These are phyloP conservation scores for Allomyces arbusculus DNA, from an alignment of 192 early-diverging fungal species.

Conservation along the genomic window DNA sequence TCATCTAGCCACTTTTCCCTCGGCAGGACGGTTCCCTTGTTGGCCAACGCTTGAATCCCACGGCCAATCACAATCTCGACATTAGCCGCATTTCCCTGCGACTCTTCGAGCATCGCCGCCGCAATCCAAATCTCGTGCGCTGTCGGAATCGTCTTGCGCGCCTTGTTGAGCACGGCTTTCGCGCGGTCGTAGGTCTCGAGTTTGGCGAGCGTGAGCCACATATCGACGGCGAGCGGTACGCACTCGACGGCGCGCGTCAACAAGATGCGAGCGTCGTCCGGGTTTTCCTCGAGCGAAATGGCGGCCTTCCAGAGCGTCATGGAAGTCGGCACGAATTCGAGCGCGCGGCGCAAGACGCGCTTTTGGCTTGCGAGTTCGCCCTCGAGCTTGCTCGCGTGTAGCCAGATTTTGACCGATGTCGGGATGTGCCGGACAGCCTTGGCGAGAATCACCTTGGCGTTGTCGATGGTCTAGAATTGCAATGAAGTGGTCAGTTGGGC, in stretches of 20 bases:
- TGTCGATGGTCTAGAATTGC: slow-evolving; percentile 25
- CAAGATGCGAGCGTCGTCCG: slow-evolving; percentile 73
- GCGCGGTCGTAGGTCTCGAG: slow-evolving; percentile 80
- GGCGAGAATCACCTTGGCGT: slow-evolving; percentile 77
- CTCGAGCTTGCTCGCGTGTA: slow-evolving; percentile 68
- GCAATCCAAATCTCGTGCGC: slow-evolving; percentile 90
- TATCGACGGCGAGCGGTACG: slow-evolving; percentile 67
- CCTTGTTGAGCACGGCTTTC: slow-evolving; percentile 73
- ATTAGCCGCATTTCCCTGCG: slow-evolving; percentile 32
- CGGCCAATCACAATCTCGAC: slow-evolving; percentile 46
- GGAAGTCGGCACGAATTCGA: slow-evolving; percentile 85
- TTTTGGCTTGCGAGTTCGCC: slow-evolving; percentile 51
- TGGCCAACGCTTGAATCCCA: slow-evolving; percentile 45
- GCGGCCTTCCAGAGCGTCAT: slow-evolving; percentile 83
- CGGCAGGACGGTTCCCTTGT: slow-evolving; percentile 43
- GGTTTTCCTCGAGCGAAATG: slow-evolving; percentile 75
- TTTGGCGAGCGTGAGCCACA: slow-evolving; percentile 89
- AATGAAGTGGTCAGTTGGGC: not conserved
- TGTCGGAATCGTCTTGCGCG: slow-evolving; percentile 59
- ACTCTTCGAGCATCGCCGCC: slow-evolving; percentile 77
- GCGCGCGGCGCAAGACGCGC: slow-evolving; percentile 64
- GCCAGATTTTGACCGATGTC: slow-evolving; percentile 83
- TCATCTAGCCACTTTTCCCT: slow-evolving; percentile 80
- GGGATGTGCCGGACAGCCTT: slow-evolving; percentile 75
- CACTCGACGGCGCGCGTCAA: slow-evolving; percentile 85